Evolutionary conservation across 345 rosid genomes (phyloP).

Genomic region (Barbarea vulgaris): DNA sequence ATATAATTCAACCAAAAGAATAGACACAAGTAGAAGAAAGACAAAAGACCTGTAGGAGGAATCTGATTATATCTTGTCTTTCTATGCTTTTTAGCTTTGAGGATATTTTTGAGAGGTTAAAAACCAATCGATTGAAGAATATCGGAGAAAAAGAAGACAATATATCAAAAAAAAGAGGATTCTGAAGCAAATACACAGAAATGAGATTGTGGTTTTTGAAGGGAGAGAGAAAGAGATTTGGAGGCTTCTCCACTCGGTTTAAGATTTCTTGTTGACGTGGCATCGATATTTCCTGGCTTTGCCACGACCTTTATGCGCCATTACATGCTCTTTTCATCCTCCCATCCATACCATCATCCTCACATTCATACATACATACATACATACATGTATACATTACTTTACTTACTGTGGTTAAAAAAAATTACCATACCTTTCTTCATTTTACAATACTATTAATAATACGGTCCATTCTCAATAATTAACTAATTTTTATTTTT

Average conservation of each 20-base stretch:
- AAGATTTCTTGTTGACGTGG: constrained; percentile 43
- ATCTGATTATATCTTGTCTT: background rate
- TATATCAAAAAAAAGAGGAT: constrained; percentile 13
- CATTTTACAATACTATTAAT: background rate
- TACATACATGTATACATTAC: background rate
- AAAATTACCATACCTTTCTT: background rate
- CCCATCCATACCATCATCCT: background rate
- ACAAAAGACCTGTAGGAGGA: constrained; percentile 10
- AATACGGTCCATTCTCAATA: background rate
- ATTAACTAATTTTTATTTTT: background rate
- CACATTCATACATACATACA: background rate
- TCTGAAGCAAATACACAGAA: constrained; percentile 12
- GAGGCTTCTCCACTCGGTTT: constrained; percentile 49
- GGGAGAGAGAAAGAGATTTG: constrained; percentile 37
- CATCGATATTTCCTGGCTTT: constrained; percentile 25
- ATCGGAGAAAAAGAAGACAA: background rate
- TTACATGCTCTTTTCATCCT: background rate
- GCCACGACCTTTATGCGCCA: constrained; percentile 32
- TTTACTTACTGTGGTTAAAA: background rate
- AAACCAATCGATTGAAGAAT: constrained; percentile 11
- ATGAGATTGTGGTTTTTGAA: constrained; percentile 26
- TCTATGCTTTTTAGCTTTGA: background rate
- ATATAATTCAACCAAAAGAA: constrained; percentile 3
- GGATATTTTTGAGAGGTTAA: constrained; percentile 16
- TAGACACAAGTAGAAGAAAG: background rate